Evolutionary conservation across 148 eudicot genomes (phyloP).

Genomic region (Rhododendron kiyosumense): DNA sequence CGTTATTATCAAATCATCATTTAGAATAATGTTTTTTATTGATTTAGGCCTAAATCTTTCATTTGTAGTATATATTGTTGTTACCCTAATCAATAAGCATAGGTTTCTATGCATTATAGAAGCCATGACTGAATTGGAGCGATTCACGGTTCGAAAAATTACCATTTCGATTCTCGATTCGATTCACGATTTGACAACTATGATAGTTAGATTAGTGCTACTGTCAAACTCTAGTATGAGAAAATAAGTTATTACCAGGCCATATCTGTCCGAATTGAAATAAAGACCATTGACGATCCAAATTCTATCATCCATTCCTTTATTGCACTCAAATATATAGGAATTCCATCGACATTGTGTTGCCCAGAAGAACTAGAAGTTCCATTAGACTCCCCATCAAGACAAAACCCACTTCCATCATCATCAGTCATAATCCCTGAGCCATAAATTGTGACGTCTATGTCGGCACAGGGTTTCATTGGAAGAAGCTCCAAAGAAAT

Average conservation of each 20-base stretch:
- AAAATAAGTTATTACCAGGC: constrained; percentile 62
- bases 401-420: constrained; percentile 84
- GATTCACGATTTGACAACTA: too few relatives aligned
- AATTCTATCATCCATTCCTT: constrained; percentile 62
- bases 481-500: constrained; percentile 94
- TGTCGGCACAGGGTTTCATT: constrained; percentile 94
- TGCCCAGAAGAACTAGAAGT: constrained; percentile 24
- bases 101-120: too few relatives aligned
- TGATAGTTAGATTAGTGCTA: background rate
- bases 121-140: too few relatives aligned
- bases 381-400: constrained; percentile 48
- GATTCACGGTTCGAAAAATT: too few relatives aligned
- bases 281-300: constrained; percentile 55
- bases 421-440: constrained; percentile 82
- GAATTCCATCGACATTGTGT: constrained; percentile 34
- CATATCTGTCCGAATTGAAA: constrained; percentile 83
- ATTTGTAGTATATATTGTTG: too few relatives aligned
- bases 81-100: too few relatives aligned
- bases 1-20: too few relatives aligned
- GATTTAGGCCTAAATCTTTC: too few relatives aligned
- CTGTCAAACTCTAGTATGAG: constrained; percentile 16
- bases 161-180: too few relatives aligned
- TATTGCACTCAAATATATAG: constrained; percentile 48
- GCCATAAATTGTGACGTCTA: constrained; percentile 87
- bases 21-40: too few relatives aligned